Conservation (phyloP, 768 basidiomycete species). For the Lentinus tigrinus region DNA sequence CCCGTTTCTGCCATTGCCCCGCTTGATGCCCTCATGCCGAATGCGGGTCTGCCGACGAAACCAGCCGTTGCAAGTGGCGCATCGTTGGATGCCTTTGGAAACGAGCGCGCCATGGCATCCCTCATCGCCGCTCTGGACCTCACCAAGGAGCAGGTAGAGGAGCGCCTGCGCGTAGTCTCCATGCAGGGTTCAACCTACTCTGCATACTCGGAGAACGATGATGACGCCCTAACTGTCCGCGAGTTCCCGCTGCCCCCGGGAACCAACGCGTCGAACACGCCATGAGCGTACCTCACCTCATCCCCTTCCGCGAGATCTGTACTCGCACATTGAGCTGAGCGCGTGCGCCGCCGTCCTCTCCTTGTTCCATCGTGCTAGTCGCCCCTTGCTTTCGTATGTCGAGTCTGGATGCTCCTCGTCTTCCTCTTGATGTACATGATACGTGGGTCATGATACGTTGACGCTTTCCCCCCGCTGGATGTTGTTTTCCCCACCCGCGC, state of each 20-base stretch:
- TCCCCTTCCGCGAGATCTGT: background rate
- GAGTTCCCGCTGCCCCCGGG: slow-evolving; percentile 22
- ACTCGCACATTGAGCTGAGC: slow-evolving; percentile 6
- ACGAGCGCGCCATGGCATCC: slow-evolving; percentile 58
- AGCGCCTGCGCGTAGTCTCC: slow-evolving; percentile 54
- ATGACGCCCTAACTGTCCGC: slow-evolving; percentile 21
- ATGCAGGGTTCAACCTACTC: slow-evolving; percentile 47
- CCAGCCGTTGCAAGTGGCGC: slow-evolving; percentile 39
- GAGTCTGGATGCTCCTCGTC: slow-evolving; percentile 15
- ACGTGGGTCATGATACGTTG: slow-evolving; percentile 10
- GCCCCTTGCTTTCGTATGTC: slow-evolving; percentile 5
- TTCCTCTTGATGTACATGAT: slow-evolving; percentile 12
- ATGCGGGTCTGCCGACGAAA: slow-evolving; percentile 17
- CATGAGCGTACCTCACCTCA: background rate
- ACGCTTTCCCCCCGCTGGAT: background rate
- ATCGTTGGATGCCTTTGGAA: slow-evolving; percentile 30
- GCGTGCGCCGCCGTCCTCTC: slow-evolving; percentile 19
- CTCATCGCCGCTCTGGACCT: slow-evolving; percentile 66
- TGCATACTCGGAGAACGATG: slow-evolving; percentile 22
- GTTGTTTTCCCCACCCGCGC: background rate
- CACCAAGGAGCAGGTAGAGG: slow-evolving; percentile 44
- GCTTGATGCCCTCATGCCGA: slow-evolving; percentile 33
- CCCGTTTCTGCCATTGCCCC: slow-evolving; percentile 23
- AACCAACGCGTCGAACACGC: slow-evolving; percentile 1
- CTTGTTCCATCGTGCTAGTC: slow-evolving; percentile 13